phyloP scores from a whole-genome alignment of 164 flowering plant species.

The Sedum album region DNA sequence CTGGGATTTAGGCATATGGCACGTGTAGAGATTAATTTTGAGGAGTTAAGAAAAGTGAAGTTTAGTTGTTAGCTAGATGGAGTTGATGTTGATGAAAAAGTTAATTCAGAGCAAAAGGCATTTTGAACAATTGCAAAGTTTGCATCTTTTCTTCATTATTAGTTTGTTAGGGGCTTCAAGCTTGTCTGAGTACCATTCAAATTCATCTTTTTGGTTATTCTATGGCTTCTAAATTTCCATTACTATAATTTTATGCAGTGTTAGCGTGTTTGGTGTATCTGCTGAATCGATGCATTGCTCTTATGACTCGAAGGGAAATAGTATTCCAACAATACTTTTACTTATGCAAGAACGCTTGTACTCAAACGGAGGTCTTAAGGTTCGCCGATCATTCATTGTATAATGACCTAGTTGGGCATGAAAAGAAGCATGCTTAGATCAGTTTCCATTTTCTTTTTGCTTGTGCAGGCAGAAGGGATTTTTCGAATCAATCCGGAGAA shows the following conservation, averaged over 20 bases:
- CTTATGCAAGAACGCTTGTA: constrained; percentile 8
- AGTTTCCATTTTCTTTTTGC: no score
- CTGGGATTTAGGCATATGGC: no score
- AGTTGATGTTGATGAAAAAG: not conserved
- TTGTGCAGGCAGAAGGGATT: constrained; percentile 81
- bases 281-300: constrained; percentile 6
- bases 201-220: no score
- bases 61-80: no score
- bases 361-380: not conserved
- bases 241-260: not conserved
- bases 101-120: not conserved
- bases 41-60: no score
- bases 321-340: not conserved
- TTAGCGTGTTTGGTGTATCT: constrained; percentile 5
- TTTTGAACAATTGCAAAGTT: not conserved
- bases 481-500: constrained; percentile 94
- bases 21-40: no score
- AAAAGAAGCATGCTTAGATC: no score
- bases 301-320: constrained; percentile 3
- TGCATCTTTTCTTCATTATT: not conserved
- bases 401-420: no score
- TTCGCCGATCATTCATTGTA: no score
- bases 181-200: no score
- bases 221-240: no score
- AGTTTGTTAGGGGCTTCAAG: no score